Base-by-base conservation (phyloP, 192 early-diverging fungal species). In the Lobulomyces angularis region DNA sequence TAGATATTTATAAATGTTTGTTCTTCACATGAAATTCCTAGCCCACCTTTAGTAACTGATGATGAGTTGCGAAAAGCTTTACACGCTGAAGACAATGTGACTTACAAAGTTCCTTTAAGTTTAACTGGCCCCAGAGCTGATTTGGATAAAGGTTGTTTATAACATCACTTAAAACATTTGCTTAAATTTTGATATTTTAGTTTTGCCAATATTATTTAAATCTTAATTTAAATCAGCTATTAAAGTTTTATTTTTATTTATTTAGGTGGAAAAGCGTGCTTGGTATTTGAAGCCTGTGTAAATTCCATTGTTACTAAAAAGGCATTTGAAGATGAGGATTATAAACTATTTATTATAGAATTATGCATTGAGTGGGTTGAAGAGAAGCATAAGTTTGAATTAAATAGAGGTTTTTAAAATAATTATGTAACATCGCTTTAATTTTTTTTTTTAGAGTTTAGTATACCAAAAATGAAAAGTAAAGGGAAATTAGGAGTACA, bases 201-300 rank as follows among this genome's bases (percentile, higher is more conserved):
- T 12, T 16, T 23, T 45, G 18, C 34, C 27, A n/a, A 40, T 26
- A 8, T 2, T 2, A 17, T n/a, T 3, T n/a, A 0, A 8, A 3
- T 17, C 27, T 48, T 43, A 17, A 11, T 23, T 8, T 11, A 19
- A 41, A 5, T 2, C 18, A 31, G 3, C 9, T 26, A 35, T 12
- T 6, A n/a, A n/a, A n/a, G 0, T 25, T 3, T 23, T 27, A 16
- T 35, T 27, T 25, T 14, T 5, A 5, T 11, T 32, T 22, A 26
- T 9, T 25, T 35, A 77, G 61, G 42, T 0, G 58, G 62, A 18
- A 60, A 59, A 22, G 27, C 35, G 8, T 73, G 67, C 38, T 40
- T 80, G 3, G 77, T 81, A 3, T 65, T 77, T 40, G 82, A 85
- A 55, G 78, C 77, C 9, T 80, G 78, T 37, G 55, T 85, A 21